phyloP scores from a whole-genome alignment of 257 asterid species.

The Nicotiana tomentosiformis region DNA sequence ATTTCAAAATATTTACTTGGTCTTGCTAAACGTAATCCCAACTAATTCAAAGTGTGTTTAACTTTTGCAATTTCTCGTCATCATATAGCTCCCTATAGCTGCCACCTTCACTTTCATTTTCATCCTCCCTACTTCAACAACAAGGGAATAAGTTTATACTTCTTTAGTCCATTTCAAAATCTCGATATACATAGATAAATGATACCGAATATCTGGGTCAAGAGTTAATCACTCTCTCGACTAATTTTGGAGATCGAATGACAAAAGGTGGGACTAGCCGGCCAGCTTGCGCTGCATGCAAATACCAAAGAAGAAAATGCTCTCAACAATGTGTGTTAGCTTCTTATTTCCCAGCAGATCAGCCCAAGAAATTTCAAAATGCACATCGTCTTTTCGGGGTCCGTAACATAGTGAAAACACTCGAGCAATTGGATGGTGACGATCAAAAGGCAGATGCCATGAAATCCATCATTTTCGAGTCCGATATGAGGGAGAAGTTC shows the following conservation, averaged over 20 bases:
- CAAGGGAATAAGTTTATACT: too few species aligned
- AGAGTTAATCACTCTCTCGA: background rate
- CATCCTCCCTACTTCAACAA: too few species aligned
- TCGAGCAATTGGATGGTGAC: conserved; percentile 10
- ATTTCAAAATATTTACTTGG: background rate
- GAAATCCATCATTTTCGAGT: conserved; percentile 60
- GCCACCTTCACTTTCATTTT: background rate
- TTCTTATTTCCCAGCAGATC: conserved; percentile 56
- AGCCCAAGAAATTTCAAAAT: conserved; percentile 41
- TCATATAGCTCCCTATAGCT: too few species aligned
- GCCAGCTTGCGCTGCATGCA: conserved; percentile 82
- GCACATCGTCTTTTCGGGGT: conserved; percentile 72
- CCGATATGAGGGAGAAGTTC: conserved; percentile 42
- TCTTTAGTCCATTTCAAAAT: too few species aligned
- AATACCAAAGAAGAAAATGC: conserved; percentile 58
- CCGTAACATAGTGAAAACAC: conserved; percentile 33
- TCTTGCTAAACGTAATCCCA: background rate
- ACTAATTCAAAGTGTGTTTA: background rate
- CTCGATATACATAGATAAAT: background rate
- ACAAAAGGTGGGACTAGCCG: conserved; percentile 38
- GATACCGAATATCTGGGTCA: background rate
- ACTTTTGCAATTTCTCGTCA: too few species aligned
- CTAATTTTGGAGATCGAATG: conserved; percentile 15
- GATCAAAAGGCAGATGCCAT: conserved; percentile 52
- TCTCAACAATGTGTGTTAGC: conserved; percentile 47